A percentile compares a stretch with the other conserved stretches of the same genome.
Evolutionary conservation across 2,329 filamentous ascomycete genomes (phyloP).

Genomic region (Pseudonectria foliicola): DNA sequence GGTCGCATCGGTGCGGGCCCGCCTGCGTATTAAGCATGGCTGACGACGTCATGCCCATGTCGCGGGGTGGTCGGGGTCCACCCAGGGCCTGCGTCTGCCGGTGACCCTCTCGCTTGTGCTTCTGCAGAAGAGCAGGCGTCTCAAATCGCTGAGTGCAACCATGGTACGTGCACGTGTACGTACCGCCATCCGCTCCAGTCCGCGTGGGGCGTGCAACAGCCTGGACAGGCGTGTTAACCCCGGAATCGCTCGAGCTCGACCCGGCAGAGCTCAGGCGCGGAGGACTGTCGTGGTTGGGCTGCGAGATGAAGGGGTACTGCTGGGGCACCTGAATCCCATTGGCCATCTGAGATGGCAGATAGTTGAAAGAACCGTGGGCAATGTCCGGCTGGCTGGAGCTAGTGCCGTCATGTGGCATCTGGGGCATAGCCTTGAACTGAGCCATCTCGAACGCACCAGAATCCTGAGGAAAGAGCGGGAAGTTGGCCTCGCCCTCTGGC

Average conservation of each 20-base stretch:
- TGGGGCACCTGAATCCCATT: conserved; percentile 38
- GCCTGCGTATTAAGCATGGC: conserved; percentile 74
- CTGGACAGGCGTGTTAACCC: conserved; percentile 25
- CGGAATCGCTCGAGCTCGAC: conserved; percentile 28
- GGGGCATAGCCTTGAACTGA: conserved; percentile 29
- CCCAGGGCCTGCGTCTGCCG: conserved; percentile 56
- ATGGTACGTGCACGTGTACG: conserved; percentile 94
- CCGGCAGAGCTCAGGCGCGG: conserved; percentile 37
- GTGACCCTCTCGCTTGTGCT: conserved; percentile 92
- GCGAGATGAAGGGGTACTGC: conserved; percentile 44
- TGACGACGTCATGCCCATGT: conserved; percentile 42
- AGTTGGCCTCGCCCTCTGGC: conserved; percentile 58
- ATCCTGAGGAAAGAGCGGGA: conserved; percentile 65
- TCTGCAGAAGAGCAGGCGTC: conserved; percentile 77
- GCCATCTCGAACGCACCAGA: conserved; percentile 40
- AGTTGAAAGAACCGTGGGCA: conserved; percentile 13
- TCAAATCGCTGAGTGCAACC: conserved; percentile 86
- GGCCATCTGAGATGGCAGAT: conserved; percentile 29
- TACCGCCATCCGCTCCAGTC: conserved; percentile 70
- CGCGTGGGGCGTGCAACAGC: conserved; percentile 47
- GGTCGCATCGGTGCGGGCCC: conserved; percentile 86
- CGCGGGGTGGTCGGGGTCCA: conserved; percentile 17
- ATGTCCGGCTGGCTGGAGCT: conserved; percentile 1
- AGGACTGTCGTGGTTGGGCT: conserved; percentile 27
- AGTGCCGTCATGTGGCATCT: background rate